Percentiles rank a stretch among this genome's conserved stretches.
phyloP scores from a whole-genome alignment of 148 eudicot genomes.

The Persicaria maculosa region DNA sequence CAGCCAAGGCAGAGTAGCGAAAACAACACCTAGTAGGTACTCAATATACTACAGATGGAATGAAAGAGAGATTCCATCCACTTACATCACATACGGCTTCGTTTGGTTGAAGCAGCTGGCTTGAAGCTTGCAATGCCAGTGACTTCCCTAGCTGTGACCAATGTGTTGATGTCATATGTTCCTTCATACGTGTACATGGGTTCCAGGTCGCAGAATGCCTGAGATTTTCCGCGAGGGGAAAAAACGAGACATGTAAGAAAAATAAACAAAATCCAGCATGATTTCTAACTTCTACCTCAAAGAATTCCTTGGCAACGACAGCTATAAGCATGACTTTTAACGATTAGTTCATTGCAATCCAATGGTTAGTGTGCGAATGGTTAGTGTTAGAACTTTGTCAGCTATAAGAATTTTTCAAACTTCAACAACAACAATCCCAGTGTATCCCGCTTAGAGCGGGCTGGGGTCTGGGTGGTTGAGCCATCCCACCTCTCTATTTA shows the following conservation, averaged over 20 bases:
- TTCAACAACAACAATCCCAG: no score
- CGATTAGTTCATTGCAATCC: no score
- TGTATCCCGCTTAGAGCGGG: no score
- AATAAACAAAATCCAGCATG: not conserved
- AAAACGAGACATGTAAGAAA: not conserved
- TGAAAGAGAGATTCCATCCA: not conserved
- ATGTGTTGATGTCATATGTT: constrained; percentile 86
- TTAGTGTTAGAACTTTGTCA: no score
- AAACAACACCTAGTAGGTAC: no score
- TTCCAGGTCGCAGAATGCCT: constrained; percentile 92
- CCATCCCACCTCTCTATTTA: no score
- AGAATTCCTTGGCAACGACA: no score
- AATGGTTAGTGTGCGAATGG: no score
- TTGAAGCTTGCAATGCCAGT: constrained; percentile 89
- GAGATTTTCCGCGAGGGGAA: constrained; percentile 7
- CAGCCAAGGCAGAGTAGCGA: not conserved
- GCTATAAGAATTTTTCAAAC: no score
- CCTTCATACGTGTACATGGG: constrained; percentile 94
- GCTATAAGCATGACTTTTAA: no score
- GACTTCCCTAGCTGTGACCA: constrained; percentile 76
- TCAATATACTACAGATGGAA: not conserved
- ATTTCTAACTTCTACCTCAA: no score
- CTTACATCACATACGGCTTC: constrained; percentile 58
- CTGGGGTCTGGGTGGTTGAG: no score
- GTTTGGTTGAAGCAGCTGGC: constrained; percentile 32